These are phyloP conservation scores for Euphorbia tirucalli DNA, from an alignment of 345 rosid genomes.

Conservation along the genomic window DNA sequence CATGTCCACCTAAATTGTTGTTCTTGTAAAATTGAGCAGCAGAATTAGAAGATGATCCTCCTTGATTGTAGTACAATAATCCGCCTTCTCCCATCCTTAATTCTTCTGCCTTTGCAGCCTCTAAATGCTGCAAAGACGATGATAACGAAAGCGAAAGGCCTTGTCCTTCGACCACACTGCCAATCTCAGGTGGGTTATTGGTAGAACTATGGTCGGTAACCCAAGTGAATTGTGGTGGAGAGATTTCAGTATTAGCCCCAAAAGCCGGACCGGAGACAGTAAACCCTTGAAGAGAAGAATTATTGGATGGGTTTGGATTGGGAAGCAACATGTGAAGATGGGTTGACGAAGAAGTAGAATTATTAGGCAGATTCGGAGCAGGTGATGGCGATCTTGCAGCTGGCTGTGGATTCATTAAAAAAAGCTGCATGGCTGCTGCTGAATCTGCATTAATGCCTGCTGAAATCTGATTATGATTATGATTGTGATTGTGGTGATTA, in stretches of 20 bases:
- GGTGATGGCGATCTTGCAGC: slow-evolving; percentile 70
- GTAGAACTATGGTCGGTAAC: slow-evolving; percentile 45
- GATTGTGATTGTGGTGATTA: slow-evolving; percentile 13
- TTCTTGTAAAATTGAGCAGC: slow-evolving; percentile 46
- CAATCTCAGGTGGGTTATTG: slow-evolving; percentile 47
- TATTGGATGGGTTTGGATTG: slow-evolving; percentile 56
- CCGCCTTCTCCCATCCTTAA: slow-evolving; percentile 56
- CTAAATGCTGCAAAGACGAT: slow-evolving; percentile 71
- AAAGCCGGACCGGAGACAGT: slow-evolving; percentile 27
- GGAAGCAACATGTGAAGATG: slow-evolving; percentile 92
- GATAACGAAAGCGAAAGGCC: slow-evolving; percentile 88
- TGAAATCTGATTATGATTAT: slow-evolving; percentile 56
- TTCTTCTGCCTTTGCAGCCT: slow-evolving; percentile 85
- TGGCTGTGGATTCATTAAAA: slow-evolving; percentile 79
- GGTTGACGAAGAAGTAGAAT: slow-evolving; percentile 54
- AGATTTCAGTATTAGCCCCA: slow-evolving; percentile 36
- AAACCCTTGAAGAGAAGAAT: slow-evolving; percentile 49
- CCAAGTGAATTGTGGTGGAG: slow-evolving; percentile 64
- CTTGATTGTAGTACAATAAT: slow-evolving; percentile 44
- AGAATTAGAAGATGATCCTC: slow-evolving; percentile 38
- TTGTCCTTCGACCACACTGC: slow-evolving; percentile 62
- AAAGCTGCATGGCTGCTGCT: slow-evolving; percentile 92
- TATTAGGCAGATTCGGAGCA: slow-evolving; percentile 32
- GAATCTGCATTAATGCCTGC: slow-evolving; percentile 61
- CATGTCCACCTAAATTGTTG: slow-evolving; percentile 31